These are phyloP conservation scores for Neostapfia colusana DNA, from an alignment of 176 grass and related monocot species.

Conservation along the genomic window DNA sequence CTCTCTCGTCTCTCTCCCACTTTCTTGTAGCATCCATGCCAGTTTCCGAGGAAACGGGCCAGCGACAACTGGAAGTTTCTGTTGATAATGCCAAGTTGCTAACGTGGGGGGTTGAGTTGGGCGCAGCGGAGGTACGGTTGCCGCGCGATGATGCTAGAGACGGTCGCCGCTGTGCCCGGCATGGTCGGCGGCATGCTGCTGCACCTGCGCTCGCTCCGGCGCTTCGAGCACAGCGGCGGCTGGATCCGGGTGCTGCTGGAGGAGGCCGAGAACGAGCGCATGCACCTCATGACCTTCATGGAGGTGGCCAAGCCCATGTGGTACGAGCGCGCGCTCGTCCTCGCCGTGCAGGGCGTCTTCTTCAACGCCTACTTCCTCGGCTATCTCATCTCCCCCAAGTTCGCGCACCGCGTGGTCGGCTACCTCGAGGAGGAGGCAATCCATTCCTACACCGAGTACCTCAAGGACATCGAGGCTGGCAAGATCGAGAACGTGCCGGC, in stretches of 20 bases:
- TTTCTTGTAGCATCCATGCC: neutral
- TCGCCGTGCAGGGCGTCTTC: constrained; percentile 69
- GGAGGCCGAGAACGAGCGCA: constrained; percentile 83
- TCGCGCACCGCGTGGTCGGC: constrained; percentile 75
- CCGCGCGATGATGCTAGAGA: constrained; percentile 84
- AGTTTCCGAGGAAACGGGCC: neutral
- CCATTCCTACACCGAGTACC: constrained; percentile 80
- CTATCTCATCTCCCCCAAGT: constrained; percentile 63
- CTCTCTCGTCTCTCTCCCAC: too few relatives aligned
- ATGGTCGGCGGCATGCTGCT: constrained; percentile 81
- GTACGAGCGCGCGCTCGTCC: constrained; percentile 71
- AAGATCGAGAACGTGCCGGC: constrained; percentile 77
- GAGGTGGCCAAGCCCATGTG: constrained; percentile 69
- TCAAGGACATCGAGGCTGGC: constrained; percentile 64
- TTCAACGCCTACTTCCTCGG: constrained; percentile 64
- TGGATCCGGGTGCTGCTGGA: constrained; percentile 72
- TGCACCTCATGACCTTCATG: constrained; percentile 93
- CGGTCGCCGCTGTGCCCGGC: constrained; percentile 79
- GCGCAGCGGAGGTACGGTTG: constrained; percentile 72
- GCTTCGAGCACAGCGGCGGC: constrained; percentile 74
- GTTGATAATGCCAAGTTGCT: neutral
- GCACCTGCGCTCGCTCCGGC: constrained; percentile 73
- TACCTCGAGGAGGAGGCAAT: constrained; percentile 87
- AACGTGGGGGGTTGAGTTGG: neutral
- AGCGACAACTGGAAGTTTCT: neutral